Evolutionary conservation across 176 grass and related monocot species (phyloP).

Genomic region (Raddia distichophylla): DNA sequence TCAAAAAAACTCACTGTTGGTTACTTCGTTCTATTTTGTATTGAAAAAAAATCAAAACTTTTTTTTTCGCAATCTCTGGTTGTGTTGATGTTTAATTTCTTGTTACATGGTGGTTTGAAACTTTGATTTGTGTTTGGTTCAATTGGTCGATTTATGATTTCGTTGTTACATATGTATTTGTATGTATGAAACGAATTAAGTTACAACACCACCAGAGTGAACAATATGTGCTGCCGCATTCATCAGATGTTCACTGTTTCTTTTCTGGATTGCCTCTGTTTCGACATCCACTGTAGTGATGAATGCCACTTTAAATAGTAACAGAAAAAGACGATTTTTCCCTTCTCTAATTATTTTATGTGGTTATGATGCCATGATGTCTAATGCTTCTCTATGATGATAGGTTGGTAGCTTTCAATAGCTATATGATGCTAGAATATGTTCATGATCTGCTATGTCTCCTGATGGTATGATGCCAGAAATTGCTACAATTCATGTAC

Average conservation of each 20-base stretch:
- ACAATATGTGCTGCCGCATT: background rate
- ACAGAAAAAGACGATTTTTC: no score
- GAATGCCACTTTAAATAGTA: background rate
- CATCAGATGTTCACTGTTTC: background rate
- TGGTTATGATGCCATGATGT: no score
- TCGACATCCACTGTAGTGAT: background rate
- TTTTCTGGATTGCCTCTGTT: slow-evolving; percentile 13
- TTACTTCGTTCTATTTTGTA: no score
- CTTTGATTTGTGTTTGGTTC: background rate
- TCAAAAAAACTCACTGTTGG: background rate
- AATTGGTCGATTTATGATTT: background rate
- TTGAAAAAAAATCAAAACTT: background rate
- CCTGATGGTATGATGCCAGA: no score
- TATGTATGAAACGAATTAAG: slow-evolving; percentile 19
- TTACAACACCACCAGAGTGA: background rate
- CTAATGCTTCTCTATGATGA: no score
- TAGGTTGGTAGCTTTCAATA: no score
- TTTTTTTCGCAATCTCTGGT: slow-evolving; percentile 2
- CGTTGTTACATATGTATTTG: background rate
- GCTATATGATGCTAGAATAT: no score
- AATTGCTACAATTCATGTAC: no score
- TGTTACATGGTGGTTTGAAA: background rate
- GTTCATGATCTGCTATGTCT: no score
- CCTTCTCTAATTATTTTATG: no score
- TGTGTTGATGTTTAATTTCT: background rate